Base-by-base conservation (phyloP, 75 land plant species). In the Gnetum montanum region DNA sequence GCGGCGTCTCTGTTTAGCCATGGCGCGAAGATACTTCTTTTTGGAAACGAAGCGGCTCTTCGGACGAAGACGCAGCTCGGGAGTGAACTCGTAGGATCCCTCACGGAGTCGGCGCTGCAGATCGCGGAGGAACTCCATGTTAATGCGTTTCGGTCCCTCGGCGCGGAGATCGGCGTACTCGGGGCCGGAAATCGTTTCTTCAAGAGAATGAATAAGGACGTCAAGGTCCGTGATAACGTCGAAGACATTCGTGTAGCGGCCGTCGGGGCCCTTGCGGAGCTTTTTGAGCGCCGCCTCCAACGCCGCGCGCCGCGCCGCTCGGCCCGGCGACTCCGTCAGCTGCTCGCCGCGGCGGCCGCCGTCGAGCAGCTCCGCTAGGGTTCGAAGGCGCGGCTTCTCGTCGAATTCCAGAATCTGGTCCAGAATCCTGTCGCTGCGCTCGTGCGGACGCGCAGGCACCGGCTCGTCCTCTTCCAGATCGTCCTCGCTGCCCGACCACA, bases 191-290 rank as follows among this genome's bases (percentile, higher is more conserved):
- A 76, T 72, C 45, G 80, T 66, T 35, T 77, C 75, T 34, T 85
- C 85, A 68, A 81, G 81, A 16, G 89, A 84, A 36, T 78, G 85
- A 30, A 85, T 75, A 1, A 85, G 54, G 31, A 85, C 70, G 48
- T 85, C 80, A 16, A 81, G 24, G 38, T 85, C 89, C 52, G 74
- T 81, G 66, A 77, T 66, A 0, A 81, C 85, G 40, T 85, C 89
- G 70, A 74, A 67, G 6, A 85, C 89, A 72, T 85, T 85, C 0
- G 59, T 81, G 41, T 81, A 85, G 8, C 89, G 74, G 48, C 89
- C 89, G 62, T 85, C 89, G 24, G 89, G 81, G 12, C 89, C 89
- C 48, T 77, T 84, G 43, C 81, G 81, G 43, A 85, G 55, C 52
- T 85, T 85, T 43, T 81, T 81, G 23, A 85, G 56, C 4, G 85